A percentile compares a stretch with the other conserved stretches of the same genome.
phyloP scores from a whole-genome alignment of 345 rosid genomes.

The Brassica carinata region DNA sequence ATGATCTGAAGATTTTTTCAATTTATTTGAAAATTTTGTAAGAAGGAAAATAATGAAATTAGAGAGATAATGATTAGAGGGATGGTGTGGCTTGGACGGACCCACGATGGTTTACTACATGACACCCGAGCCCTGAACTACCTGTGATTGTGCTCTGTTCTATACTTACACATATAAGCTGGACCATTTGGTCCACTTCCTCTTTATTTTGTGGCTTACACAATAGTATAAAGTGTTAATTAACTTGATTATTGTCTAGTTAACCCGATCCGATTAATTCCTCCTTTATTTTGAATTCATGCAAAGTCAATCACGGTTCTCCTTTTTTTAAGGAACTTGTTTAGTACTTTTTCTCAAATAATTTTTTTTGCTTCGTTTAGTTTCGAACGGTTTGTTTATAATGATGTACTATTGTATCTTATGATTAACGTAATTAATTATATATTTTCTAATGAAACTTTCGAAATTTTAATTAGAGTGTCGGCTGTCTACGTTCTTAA shows the following conservation, averaged over 20 bases:
- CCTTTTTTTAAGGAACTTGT: background rate
- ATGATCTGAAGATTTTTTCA: background rate
- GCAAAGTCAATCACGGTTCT: slow-evolving; percentile 12
- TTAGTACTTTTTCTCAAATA: too few relatives aligned
- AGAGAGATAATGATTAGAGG: slow-evolving; percentile 29
- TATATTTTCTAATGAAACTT: background rate
- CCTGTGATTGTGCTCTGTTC: slow-evolving; percentile 42
- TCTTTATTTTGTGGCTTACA: background rate
- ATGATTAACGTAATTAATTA: background rate
- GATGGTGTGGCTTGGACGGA: slow-evolving; percentile 21
- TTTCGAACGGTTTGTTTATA: slow-evolving; percentile 1
- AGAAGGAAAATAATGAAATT: background rate
- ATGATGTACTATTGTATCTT: background rate
- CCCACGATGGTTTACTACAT: slow-evolving; percentile 24
- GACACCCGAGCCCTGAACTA: slow-evolving; percentile 40
- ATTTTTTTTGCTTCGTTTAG: background rate
- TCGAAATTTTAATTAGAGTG: background rate
- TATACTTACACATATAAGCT: slow-evolving; percentile 6
- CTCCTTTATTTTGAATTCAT: background rate
- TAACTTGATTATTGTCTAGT: background rate
- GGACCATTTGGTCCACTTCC: slow-evolving; percentile 33
- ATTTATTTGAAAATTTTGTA: background rate
- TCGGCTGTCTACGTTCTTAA: slow-evolving; percentile 29
- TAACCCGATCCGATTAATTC: background rate
- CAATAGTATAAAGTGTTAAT: background rate